Conservation (phyloP, 2,329 filamentous ascomycete species). For the Phoma herbarum region DNA sequence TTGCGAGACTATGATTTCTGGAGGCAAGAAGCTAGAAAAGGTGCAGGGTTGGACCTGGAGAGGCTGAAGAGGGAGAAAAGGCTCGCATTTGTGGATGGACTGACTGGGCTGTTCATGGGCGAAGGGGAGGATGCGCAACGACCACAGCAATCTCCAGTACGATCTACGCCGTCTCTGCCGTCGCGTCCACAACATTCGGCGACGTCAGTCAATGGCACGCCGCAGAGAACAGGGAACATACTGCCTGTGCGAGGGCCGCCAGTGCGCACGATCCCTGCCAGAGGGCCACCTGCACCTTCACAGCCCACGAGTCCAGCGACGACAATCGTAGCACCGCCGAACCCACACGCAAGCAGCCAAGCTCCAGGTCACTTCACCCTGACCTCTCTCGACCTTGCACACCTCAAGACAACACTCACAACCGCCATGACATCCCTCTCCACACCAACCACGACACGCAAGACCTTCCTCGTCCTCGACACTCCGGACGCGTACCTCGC, state of each 20-base stretch:
- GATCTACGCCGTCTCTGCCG: background rate
- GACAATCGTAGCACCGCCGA: background rate
- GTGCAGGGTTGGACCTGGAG: slow-evolving; percentile 77
- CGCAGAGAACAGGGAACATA: slow-evolving; percentile 15
- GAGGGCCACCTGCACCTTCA: slow-evolving; percentile 20
- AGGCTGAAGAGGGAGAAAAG: slow-evolving; percentile 64
- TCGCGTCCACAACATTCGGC: background rate
- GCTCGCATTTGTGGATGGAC: slow-evolving; percentile 79
- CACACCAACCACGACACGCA: slow-evolving; percentile 23
- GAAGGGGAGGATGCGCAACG: slow-evolving; percentile 8
- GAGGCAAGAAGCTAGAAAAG: slow-evolving; percentile 72
- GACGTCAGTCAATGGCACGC: background rate
- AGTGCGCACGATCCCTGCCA: slow-evolving; percentile 28
- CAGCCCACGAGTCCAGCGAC: slow-evolving; percentile 12
- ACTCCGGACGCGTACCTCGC: slow-evolving; percentile 55
- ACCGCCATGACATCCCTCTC: slow-evolving; percentile 36
- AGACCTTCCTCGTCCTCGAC: slow-evolving; percentile 57
- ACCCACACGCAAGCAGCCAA: background rate
- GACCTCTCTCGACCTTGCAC: slow-evolving; percentile 36
- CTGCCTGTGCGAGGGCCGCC: slow-evolving; percentile 32
- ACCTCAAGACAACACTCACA: slow-evolving; percentile 38
- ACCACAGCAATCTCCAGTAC: slow-evolving; percentile 5
- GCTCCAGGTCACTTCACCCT: slow-evolving; percentile 33
- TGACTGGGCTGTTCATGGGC: slow-evolving; percentile 65
- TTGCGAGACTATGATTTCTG: slow-evolving; percentile 81